Percentiles rank a stretch among this genome's conserved stretches.
Conservation (phyloP, 192 early-diverging fungal species). For the Rhizophlyctis rosea region DNA sequence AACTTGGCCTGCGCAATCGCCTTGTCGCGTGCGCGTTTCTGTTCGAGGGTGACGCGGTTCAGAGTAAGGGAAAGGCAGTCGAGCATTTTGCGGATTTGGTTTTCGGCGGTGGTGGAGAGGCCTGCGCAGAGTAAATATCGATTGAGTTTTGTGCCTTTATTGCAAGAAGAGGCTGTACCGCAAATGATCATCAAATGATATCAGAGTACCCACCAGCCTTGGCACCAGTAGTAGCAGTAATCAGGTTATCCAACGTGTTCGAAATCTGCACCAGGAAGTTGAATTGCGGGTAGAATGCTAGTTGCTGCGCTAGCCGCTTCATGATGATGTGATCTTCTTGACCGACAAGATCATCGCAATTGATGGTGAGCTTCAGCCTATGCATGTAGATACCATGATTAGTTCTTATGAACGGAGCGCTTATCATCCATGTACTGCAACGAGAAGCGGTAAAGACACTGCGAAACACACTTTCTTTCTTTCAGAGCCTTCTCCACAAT, state of each 20-base stretch:
- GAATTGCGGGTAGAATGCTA: constrained; percentile 91
- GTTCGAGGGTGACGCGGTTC: constrained; percentile 50
- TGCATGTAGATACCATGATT: background rate
- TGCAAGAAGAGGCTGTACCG: background rate
- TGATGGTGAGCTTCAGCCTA: constrained; percentile 70
- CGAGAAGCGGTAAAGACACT: no score
- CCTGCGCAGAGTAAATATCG: constrained; percentile 27
- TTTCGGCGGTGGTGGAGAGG: constrained; percentile 76
- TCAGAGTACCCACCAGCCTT: constrained; percentile 55
- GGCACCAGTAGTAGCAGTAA: constrained; percentile 84
- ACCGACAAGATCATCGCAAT: constrained; percentile 73
- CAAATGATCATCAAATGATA: background rate
- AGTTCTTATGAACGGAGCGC: background rate
- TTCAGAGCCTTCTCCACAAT: constrained; percentile 70
- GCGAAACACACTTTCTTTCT: constrained; percentile 48
- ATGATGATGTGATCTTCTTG: constrained; percentile 74
- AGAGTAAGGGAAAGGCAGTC: constrained; percentile 75
- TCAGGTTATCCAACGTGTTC: constrained; percentile 75
- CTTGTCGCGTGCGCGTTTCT: constrained; percentile 31
- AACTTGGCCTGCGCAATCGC: constrained; percentile 1
- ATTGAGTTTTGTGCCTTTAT: background rate
- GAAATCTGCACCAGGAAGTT: constrained; percentile 65
- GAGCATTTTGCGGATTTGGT: constrained; percentile 81
- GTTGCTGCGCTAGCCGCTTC: constrained; percentile 72
- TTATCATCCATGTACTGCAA: background rate